Percentiles rank a stretch among this genome's conserved stretches.
Evolutionary conservation across 2,329 filamentous ascomycete genomes (phyloP).

Genomic region (Diaporthe humulicola): DNA sequence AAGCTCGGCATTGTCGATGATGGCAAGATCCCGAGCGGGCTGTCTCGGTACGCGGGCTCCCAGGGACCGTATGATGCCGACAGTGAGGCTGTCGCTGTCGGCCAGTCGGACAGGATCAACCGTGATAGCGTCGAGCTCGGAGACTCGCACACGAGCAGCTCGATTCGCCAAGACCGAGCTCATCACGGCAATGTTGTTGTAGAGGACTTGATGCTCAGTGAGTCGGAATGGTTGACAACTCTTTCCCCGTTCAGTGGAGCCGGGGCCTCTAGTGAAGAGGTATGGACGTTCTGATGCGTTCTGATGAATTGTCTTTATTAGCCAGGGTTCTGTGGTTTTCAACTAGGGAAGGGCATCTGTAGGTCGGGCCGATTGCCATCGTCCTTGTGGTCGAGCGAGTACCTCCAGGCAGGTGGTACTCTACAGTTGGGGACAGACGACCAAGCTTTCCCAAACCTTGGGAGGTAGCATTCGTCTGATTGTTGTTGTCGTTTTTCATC

Average conservation of each 20-base stretch:
- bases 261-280: neutral
- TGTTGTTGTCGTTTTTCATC: no score
- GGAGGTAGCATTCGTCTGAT: constrained; percentile 16
- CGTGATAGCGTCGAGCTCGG: neutral
- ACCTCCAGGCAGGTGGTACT: neutral
- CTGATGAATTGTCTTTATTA: neutral
- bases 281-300: neutral
- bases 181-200: neutral
- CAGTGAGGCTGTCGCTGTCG: neutral
- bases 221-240: neutral
- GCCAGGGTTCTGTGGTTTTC: neutral
- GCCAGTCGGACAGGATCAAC: neutral
- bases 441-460: neutral
- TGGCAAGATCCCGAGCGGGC: neutral
- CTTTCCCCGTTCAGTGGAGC: neutral
- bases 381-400: neutral
- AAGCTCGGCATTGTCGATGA: neutral
- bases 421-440: neutral
- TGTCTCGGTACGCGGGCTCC: neutral
- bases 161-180: neutral
- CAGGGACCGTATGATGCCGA: neutral
- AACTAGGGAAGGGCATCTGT: neutral
- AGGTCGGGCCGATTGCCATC: neutral
- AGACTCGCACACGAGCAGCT: neutral
- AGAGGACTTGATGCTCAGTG: neutral